phyloP scores from a whole-genome alignment of 2,329 filamentous ascomycete species.

The Thielaviopsis populi region DNA sequence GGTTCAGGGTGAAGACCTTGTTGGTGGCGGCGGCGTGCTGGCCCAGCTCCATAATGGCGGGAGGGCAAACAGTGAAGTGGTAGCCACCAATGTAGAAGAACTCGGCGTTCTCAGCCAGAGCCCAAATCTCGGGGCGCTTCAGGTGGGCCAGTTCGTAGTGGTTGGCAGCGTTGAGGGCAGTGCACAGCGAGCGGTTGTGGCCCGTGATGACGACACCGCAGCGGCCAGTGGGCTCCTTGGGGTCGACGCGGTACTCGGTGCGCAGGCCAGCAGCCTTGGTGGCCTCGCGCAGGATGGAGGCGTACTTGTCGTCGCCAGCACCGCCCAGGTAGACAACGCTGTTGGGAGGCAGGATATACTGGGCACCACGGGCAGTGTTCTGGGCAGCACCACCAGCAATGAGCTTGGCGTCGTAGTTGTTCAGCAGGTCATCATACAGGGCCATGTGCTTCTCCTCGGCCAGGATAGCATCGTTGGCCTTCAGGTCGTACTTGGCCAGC shows the following conservation, averaged over 20 bases:
- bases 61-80: conserved; percentile 91
- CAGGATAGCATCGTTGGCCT: conserved; percentile 94
- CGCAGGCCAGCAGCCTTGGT: conserved; percentile 77
- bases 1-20: conserved; percentile 83
- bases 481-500: conserved; percentile 82
- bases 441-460: conserved; percentile 80
- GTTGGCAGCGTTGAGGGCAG: conserved; percentile 90
- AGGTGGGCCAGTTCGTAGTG: conserved; percentile 91
- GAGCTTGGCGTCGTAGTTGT: conserved; percentile 83
- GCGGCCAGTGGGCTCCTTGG: conserved; percentile 69
- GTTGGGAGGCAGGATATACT: conserved; percentile 85
- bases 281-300: conserved; percentile 71
- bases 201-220: conserved; percentile 96
- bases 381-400: conserved; percentile 94
- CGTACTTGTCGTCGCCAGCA: conserved; percentile 91
- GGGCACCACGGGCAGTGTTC: conserved; percentile 90
- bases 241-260: conserved; percentile 88
- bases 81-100: conserved; percentile 91
- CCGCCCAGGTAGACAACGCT: conserved; percentile 88
- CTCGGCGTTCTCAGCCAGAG: conserved; percentile 73
- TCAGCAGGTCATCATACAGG: conserved; percentile 85
- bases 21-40: conserved; percentile 78
- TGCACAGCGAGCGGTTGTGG: conserved; percentile 88
- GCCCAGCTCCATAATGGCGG: conserved; percentile 76
- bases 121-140: conserved; percentile 83